Evolutionary conservation across 108 stramenopile genomes (phyloP).

Genomic region (Aurantiochytrium sp.): DNA sequence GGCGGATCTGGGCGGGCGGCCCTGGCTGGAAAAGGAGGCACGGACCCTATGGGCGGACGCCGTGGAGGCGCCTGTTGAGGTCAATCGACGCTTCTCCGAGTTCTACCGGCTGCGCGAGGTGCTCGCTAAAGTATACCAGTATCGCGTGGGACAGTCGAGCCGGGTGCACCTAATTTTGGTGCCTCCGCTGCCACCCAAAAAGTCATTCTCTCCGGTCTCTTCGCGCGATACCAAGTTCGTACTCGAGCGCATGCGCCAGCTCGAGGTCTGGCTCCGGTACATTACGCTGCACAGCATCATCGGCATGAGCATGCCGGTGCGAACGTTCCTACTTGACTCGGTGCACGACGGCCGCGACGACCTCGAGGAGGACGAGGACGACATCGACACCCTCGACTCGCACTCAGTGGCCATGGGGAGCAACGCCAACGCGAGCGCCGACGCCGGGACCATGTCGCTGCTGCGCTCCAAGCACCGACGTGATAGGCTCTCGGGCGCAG

Average conservation of each 20-base stretch:
- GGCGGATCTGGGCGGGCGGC: background rate
- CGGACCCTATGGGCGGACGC: slow-evolving; percentile 1
- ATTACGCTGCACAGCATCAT: background rate
- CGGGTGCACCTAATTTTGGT: background rate
- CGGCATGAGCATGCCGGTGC: background rate
- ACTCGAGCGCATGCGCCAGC: background rate
- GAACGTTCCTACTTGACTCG: background rate
- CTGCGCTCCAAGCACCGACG: background rate
- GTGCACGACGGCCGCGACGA: background rate
- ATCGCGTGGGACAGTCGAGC: background rate
- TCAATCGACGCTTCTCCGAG: slow-evolving; percentile 15
- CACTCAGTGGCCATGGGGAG: too few relatives aligned
- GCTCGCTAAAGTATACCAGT: background rate
- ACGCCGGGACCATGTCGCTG: background rate
- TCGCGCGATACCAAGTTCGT: background rate
- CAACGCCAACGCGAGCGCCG: background rate
- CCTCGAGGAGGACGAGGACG: background rate
- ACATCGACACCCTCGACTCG: background rate
- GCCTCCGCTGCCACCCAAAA: background rate
- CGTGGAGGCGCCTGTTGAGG: background rate
- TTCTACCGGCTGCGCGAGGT: background rate
- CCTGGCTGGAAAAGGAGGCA: background rate
- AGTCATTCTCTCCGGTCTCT: background rate
- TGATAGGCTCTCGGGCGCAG: background rate
- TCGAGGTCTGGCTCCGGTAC: slow-evolving; percentile 20